Conservation (phyloP, 495 filamentous ascomycete genomes). For the Lepraria neglecta region DNA sequence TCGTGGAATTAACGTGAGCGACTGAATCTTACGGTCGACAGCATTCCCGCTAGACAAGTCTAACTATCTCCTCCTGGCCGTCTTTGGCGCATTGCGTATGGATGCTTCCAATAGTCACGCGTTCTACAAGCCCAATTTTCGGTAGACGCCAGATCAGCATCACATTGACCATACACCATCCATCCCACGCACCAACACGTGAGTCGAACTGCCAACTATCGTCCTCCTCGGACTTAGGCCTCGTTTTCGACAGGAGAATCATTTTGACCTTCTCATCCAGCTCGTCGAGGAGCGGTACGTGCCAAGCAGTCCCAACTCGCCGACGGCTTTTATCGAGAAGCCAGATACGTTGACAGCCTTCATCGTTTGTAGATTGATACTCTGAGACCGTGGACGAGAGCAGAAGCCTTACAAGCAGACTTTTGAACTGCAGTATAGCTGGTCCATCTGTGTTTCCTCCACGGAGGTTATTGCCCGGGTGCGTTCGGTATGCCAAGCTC, state of each 20-base stretch:
- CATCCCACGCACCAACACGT: neutral
- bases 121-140: neutral
- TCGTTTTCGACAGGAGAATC: neutral
- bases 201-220: constrained; percentile 1
- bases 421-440: constrained; percentile 9
- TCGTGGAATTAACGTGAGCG: too few species aligned
- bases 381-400: neutral
- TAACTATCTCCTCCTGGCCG: constrained; percentile 5
- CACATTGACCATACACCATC: constrained; percentile 10
- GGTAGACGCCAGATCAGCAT: constrained; percentile 19
- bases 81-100: neutral
- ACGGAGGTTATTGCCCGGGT: neutral
- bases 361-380: neutral
- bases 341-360: neutral
- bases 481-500: neutral
- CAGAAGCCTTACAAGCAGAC: neutral
- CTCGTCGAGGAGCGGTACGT: constrained; percentile 4
- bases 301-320: constrained; percentile 12
- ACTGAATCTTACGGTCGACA: too few species aligned
- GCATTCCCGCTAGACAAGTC: neutral
- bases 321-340: neutral
- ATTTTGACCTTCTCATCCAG: neutral
- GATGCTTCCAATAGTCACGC: neutral
- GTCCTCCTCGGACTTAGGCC: neutral
- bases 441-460: constrained; percentile 12